Conservation (phyloP, 2,329 filamentous ascomycete genomes). For the Penicillium sp. region DNA sequence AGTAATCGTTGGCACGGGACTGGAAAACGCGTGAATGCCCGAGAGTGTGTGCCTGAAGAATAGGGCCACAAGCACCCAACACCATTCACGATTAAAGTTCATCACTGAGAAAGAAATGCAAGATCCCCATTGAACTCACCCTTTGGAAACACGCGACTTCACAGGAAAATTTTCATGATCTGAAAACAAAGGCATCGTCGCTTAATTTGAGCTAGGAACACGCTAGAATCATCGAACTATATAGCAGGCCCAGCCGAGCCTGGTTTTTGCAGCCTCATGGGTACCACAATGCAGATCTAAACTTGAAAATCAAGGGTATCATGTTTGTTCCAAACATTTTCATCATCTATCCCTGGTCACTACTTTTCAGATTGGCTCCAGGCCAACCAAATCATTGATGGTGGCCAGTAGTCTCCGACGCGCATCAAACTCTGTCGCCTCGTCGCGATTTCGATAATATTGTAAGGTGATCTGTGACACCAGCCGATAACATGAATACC, state of each 20-base stretch:
- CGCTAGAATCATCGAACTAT: not conserved
- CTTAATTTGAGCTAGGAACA: not conserved
- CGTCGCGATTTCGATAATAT: slow-evolving; percentile 40
- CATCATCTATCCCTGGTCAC: not conserved
- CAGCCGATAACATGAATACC: slow-evolving; percentile 42
- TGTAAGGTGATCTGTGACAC: slow-evolving; percentile 38
- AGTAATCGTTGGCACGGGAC: not conserved
- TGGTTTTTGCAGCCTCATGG: too few relatives aligned
- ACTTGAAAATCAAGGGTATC: not conserved
- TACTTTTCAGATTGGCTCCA: slow-evolving; percentile 11
- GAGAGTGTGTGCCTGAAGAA: not conserved
- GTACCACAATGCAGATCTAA: not conserved
- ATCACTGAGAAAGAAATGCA: not conserved
- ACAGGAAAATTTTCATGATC: not conserved
- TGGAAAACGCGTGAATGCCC: not conserved
- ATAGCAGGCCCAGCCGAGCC: not conserved
- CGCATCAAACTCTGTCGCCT: slow-evolving; percentile 37
- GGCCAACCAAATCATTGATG: slow-evolving; percentile 30
- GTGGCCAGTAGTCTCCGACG: slow-evolving; percentile 36
- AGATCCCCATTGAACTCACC: too few relatives aligned
- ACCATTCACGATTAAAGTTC: not conserved
- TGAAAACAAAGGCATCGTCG: not conserved
- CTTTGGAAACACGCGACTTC: too few relatives aligned
- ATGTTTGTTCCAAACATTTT: not conserved
- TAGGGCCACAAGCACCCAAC: not conserved